Evolutionary conservation across 805 yeast genomes (phyloP).

Genomic region (Priceomyces haplophilus): DNA sequence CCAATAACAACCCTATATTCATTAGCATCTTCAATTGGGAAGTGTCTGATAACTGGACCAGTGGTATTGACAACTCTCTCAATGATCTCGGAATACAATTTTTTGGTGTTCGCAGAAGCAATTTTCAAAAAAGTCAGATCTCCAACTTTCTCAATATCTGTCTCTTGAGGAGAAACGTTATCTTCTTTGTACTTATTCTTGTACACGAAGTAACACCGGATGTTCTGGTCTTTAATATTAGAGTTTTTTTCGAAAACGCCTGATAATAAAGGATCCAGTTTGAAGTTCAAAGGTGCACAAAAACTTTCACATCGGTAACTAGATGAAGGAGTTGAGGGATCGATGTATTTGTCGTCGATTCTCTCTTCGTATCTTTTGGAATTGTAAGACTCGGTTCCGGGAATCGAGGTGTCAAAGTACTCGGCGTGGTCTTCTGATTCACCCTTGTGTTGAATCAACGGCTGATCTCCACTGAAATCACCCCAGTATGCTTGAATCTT

Average conservation of each 20-base stretch:
- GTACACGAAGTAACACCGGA: slow-evolving; percentile 80
- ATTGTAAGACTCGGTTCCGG: slow-evolving; percentile 42
- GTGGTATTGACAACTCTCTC: slow-evolving; percentile 65
- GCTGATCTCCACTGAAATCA: slow-evolving; percentile 26
- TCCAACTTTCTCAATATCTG: slow-evolving; percentile 64
- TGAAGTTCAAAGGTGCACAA: slow-evolving; percentile 57
- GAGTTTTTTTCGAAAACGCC: slow-evolving; percentile 35
- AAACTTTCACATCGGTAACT: slow-evolving; percentile 74
- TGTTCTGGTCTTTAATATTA: slow-evolving; percentile 43
- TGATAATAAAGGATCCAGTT: slow-evolving; percentile 43
- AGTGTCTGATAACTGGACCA: slow-evolving; percentile 91
- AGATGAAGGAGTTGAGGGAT: slow-evolving; percentile 43
- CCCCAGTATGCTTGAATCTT: slow-evolving; percentile 73
- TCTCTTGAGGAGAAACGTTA: slow-evolving; percentile 29
- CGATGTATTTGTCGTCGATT: slow-evolving; percentile 81
- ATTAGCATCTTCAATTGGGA: slow-evolving; percentile 70
- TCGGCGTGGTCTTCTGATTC: slow-evolving; percentile 86
- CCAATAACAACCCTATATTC: slow-evolving; percentile 90
- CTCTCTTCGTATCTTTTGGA: slow-evolving; percentile 60
- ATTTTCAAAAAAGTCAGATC: slow-evolving; percentile 76
- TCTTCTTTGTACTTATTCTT: slow-evolving; percentile 44
- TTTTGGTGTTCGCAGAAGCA: slow-evolving; percentile 76
- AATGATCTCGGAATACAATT: slow-evolving; percentile 70
- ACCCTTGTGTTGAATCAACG: slow-evolving; percentile 73
- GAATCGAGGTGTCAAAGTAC: slow-evolving; percentile 66